Evolutionary conservation across 768 basidiomycete genomes (phyloP).

Genomic region (Agrocybe praecox): DNA sequence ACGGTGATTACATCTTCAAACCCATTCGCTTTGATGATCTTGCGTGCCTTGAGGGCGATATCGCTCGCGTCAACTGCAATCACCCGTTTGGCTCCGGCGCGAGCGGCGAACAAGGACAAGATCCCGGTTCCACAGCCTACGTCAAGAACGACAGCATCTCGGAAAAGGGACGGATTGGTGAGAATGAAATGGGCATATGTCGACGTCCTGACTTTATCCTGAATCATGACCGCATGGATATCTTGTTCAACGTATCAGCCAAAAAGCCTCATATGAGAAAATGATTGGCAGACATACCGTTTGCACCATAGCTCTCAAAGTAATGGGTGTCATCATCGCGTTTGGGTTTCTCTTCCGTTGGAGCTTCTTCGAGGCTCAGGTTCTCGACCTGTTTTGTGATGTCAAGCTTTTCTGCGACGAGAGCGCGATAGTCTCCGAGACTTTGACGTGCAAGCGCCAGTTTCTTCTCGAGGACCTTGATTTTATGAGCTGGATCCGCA

Average conservation of each 20-base stretch:
- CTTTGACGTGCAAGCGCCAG: slow-evolving; percentile 60
- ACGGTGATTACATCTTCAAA: slow-evolving; percentile 80
- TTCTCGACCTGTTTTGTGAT: slow-evolving; percentile 45
- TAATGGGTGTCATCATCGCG: slow-evolving; percentile 94
- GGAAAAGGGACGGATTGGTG: slow-evolving; percentile 78
- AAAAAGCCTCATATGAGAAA: not conserved
- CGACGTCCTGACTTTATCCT: slow-evolving; percentile 91
- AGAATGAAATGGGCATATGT: slow-evolving; percentile 93
- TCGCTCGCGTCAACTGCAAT: slow-evolving; percentile 91
- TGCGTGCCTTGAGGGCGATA: slow-evolving; percentile 74
- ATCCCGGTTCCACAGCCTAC: slow-evolving; percentile 98
- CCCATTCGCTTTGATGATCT: slow-evolving; percentile 78
- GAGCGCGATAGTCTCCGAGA: slow-evolving; percentile 59
- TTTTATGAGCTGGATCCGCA: slow-evolving; percentile 42
- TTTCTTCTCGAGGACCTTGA: slow-evolving; percentile 63
- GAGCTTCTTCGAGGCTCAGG: slow-evolving; percentile 30
- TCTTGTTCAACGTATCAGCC: slow-evolving; percentile 46
- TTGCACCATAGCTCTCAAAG: slow-evolving; percentile 87
- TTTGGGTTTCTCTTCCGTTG: slow-evolving; percentile 20
- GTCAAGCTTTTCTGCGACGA: slow-evolving; percentile 59
- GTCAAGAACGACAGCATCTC: slow-evolving; percentile 86
- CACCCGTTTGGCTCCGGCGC: slow-evolving; percentile 87
- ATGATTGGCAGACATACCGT: slow-evolving; percentile 52
- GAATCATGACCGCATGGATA: slow-evolving; percentile 96
- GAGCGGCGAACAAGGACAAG: slow-evolving; percentile 86